Evolutionary conservation across 371 early-diverging fungal species (phyloP).

Genomic region (Mortierella sp.): DNA sequence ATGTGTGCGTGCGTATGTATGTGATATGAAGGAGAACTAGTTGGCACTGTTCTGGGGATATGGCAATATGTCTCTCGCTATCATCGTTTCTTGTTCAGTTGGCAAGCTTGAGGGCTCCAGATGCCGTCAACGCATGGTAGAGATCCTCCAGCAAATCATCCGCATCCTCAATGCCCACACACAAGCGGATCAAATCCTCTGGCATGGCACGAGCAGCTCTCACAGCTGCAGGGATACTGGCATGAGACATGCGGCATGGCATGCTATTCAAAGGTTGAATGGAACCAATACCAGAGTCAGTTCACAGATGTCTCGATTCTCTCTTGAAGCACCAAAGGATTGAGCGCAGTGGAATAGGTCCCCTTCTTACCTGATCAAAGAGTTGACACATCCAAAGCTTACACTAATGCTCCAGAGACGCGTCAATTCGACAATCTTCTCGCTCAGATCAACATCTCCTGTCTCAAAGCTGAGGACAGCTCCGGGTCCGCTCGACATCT

Average conservation of each 20-base stretch:
- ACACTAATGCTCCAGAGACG: conserved; percentile 93
- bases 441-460: conserved; percentile 83
- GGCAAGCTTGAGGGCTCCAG: conserved; percentile 70
- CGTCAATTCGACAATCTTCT: conserved; percentile 86
- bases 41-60: too few species aligned
- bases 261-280: conserved; percentile 66
- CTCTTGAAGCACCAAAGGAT: too few species aligned
- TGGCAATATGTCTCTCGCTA: neutral
- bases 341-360: too few species aligned
- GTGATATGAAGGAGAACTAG: too few species aligned
- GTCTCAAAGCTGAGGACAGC: conserved; percentile 96
- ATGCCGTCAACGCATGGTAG: conserved; percentile 75
- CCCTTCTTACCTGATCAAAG: conserved; percentile 82
- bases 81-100: conserved; percentile 16
- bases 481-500: conserved; percentile 88
- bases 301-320: neutral
- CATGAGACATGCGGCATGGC: conserved; percentile 98
- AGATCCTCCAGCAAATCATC: conserved; percentile 94
- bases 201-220: conserved; percentile 88
- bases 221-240: conserved; percentile 92
- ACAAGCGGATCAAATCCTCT: conserved; percentile 95
- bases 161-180: conserved; percentile 97
- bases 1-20: too few species aligned
- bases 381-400: conserved; percentile 97
- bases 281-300: too few species aligned